A percentile compares a stretch with the other conserved stretches of the same genome.
Evolutionary conservation across 768 basidiomycete species (phyloP).

Genomic region (Pisolithus sp.): DNA sequence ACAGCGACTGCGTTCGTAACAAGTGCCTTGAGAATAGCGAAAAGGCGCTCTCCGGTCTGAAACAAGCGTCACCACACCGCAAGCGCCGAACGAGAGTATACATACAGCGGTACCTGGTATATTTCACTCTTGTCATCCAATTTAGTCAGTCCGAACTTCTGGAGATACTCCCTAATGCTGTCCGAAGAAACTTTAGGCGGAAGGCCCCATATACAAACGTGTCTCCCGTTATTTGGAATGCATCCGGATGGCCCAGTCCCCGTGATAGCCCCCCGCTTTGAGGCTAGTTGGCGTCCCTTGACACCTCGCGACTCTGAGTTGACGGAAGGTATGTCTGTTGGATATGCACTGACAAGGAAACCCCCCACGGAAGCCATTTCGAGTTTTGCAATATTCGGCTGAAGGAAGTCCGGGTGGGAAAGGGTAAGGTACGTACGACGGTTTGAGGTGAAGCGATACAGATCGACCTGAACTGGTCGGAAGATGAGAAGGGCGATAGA

Average conservation of each 20-base stretch:
- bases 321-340: constrained; percentile 21
- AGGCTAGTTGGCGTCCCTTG: constrained; percentile 35
- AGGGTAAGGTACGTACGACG: constrained; percentile 55
- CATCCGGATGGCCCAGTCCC: constrained; percentile 47
- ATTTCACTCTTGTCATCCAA: constrained; percentile 39
- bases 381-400: constrained; percentile 37
- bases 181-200: constrained; percentile 40
- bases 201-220: constrained; percentile 57
- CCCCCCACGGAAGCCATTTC: constrained; percentile 42
- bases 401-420: constrained; percentile 38
- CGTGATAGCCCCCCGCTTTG: constrained; percentile 28
- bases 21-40: constrained; percentile 46
- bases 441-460: constrained; percentile 54
- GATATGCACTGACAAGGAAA: constrained; percentile 31
- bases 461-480: constrained; percentile 49
- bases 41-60: constrained; percentile 34
- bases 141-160: constrained; percentile 38
- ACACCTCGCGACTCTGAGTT: constrained; percentile 30
- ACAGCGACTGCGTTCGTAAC: constrained; percentile 46
- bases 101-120: constrained; percentile 46
- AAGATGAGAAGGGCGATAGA: constrained; percentile 4
- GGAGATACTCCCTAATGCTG: constrained; percentile 36
- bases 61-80: background rate
- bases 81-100: constrained; percentile 10
- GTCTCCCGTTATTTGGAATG: constrained; percentile 40